These are phyloP conservation scores for Citeromyces hawaiiensis DNA, from an alignment of 1,139 yeast species.

Conservation along the genomic window DNA sequence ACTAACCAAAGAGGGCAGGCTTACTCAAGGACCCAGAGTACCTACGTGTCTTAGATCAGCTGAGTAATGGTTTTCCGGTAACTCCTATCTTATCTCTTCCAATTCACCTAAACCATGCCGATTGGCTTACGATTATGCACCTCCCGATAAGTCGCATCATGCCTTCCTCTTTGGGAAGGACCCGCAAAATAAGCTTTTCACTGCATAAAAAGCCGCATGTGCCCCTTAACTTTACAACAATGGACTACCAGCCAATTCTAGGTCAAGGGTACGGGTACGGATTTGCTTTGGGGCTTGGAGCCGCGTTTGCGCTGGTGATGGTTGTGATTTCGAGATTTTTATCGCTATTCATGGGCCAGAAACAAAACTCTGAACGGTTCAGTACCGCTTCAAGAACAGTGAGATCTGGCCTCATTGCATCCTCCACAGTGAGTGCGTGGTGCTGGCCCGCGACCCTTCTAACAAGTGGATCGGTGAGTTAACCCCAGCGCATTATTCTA, in stretches of 20 bases:
- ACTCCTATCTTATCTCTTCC: no score
- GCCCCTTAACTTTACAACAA: conserved; percentile 4
- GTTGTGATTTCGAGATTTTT: conserved; percentile 18
- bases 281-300: conserved; percentile 25
- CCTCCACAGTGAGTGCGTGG: conserved; percentile 24
- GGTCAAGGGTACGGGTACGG: conserved; percentile 26
- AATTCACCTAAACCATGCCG: no score
- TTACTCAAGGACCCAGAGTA: no score
- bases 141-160: no score
- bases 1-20: no score
- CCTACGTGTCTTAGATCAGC: no score
- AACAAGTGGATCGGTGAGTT: conserved; percentile 16
- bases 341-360: conserved; percentile 20
- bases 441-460: conserved; percentile 28
- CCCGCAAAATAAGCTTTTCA: no score
- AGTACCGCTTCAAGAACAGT: conserved; percentile 26
- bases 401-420: conserved; percentile 23
- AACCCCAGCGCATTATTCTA: no score
- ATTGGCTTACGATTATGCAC: no score
- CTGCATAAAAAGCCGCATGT: no score
- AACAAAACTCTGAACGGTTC: conserved; percentile 25
- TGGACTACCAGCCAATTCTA: conserved; percentile 6
- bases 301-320: conserved; percentile 26
- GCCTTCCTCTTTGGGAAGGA: no score
- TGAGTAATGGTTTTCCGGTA: no score